Evolutionary conservation across 2,329 filamentous ascomycete species (phyloP).

Genomic region (Zasmidium citrigriseum): DNA sequence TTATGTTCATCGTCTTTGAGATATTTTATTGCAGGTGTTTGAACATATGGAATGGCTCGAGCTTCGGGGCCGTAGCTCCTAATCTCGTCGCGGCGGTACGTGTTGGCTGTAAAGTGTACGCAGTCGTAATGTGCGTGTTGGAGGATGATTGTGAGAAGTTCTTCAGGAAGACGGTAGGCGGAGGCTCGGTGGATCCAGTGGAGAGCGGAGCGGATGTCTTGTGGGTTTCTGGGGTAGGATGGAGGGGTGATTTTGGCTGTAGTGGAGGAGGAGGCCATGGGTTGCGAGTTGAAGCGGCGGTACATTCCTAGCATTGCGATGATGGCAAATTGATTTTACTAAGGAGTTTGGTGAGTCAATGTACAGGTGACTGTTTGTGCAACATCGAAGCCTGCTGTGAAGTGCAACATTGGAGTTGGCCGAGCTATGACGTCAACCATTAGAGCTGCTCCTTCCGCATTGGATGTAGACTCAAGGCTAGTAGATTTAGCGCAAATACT

Average conservation of each 20-base stretch:
- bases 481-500: no score
- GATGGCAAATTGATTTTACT: no score
- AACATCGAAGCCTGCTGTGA: no score
- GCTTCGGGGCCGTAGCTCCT: slow-evolving; percentile 7
- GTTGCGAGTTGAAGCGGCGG: not conserved
- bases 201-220: slow-evolving; percentile 10
- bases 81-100: not conserved
- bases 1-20: not conserved
- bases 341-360: no score
- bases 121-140: slow-evolving; percentile 21
- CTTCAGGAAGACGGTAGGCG: slow-evolving; percentile 10
- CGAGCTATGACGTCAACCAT: no score
- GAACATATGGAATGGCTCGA: slow-evolving; percentile 9
- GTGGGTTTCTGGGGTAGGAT: slow-evolving; percentile 7
- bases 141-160: slow-evolving; percentile 18
- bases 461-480: no score
- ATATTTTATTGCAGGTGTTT: slow-evolving; percentile 13
- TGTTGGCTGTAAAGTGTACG: slow-evolving; percentile 12
- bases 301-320: not conserved
- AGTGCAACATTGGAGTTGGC: no score
- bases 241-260: not conserved
- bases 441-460: no score
- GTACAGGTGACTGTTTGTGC: no score
- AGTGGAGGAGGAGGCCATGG: not conserved
- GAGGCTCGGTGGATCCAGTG: slow-evolving; percentile 11